Evolutionary conservation across 2,329 filamentous ascomycete genomes (phyloP), one percentile per base, ranked within the genome.

Genomic region (Fusarium mexicanum): DNA sequence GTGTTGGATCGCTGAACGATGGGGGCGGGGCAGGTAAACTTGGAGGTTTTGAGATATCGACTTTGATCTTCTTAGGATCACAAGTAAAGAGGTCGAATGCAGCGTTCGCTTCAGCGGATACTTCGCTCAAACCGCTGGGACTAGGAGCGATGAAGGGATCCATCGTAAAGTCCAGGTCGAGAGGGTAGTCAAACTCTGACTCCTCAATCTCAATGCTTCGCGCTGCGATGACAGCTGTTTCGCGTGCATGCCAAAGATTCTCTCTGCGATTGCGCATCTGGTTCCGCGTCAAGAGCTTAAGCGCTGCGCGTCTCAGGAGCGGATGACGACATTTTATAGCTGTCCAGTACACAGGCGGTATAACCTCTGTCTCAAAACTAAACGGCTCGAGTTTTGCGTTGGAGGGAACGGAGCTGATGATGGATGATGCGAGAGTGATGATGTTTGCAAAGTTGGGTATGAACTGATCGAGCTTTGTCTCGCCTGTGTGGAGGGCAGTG

Each of bases 321-420:
- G 82, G 87, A 64, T 85, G 84, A 3, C 84, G 79, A 55, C 83
- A 86, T 59, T 83, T 84, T 41, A 77, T 74, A 2, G 78, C 80
- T 12, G 83, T 81, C 71, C 83, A 86, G 71, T 84, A 86, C 2
- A 87, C 72, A 2, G 84, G 82, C 1, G 84, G 81, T 33, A 86
- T 79, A 2, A 86, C 61, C 26, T 85, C 83, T 18, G 83, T 85
- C 44, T 86, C 84, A 51, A 86, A 86, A 11, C 79, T 81, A 41
- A 86, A 86, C 8, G 75, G 26, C 51, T 76, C 59, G 61, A 73
- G 55, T 55, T 65, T 66, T 35, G 68, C 24, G 37, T 63, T 70
- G 58, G 33, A 24, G 29, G 71, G 57, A 2, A 72, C 47, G 2
- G 74, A 68, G 6, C 67, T 54, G 22, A 81, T 76, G 24, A 83